phyloP scores from a whole-genome alignment of 75 land plant genomes.

The Picea glauca region DNA sequence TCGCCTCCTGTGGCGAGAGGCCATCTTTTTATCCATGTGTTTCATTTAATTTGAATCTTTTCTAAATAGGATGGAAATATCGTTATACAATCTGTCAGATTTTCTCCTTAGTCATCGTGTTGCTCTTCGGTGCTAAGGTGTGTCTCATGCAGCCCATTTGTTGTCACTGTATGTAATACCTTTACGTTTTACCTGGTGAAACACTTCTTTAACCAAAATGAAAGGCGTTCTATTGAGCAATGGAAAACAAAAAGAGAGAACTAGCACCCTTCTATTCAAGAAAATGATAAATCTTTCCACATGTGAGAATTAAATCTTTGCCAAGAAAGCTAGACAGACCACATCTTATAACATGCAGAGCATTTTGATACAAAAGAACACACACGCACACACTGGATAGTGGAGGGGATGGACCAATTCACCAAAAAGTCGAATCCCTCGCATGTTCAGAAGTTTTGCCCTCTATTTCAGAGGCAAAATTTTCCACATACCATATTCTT shows the following conservation, averaged over 20 bases:
- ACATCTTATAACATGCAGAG: not conserved
- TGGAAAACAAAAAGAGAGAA: not conserved
- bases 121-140: not conserved
- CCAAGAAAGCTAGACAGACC: not conserved
- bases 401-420: not conserved
- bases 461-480: not conserved
- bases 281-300: not conserved
- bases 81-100: too few relatives aligned
- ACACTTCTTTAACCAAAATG: not conserved
- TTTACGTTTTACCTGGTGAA: not conserved
- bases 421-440: slow-evolving; percentile 1
- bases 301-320: not conserved
- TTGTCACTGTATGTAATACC: not conserved
- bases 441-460: not conserved
- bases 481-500: too few relatives aligned
- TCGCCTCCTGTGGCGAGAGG: too few relatives aligned
- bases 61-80: not conserved
- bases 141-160: not conserved
- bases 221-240: not conserved
- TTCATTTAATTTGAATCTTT: not conserved
- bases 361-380: not conserved
- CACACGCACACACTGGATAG: not conserved
- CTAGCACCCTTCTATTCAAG: not conserved
- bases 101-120: not conserved
- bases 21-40: not conserved